Base-by-base conservation (phyloP, 1,284 basidiomycete species). In the Termitomyces sp. region DNA sequence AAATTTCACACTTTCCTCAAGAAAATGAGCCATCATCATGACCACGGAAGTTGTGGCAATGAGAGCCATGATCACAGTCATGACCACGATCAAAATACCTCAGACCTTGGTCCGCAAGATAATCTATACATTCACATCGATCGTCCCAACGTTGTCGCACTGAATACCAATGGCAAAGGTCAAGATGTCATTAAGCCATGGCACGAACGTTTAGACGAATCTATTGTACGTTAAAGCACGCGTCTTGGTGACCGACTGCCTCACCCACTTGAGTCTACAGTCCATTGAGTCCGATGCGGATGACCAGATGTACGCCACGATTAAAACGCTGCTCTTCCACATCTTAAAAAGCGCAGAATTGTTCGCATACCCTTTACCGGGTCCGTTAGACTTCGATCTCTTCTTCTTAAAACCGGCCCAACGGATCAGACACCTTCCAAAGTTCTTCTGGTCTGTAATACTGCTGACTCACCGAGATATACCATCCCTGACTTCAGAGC, bases 201-300 rank as follows among this genome's bases (percentile, higher is more conserved):
- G 89, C 71, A 90, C 60, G 68, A 83, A 58, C 78, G 89, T 37
- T 62, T 75, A 49, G 78, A 83, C 50, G 87, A 90, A 66, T 67
- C 69, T 38, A 71, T 76, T 69, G 89, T 89, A 66, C 46, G 60
- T 54, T 44, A 26, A 46, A 26, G 49, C n/a, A 21, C 41, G 42
- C 21, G 13, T 28, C 5, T 30, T 28, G 9, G 35, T 33, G 21
- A 28, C 16, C n/a, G 16, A 14, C 9, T 42, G 18, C 28, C 50
- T 56, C 42, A 40, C 8, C 46, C 50, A 39, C 48, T 10, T 42
- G 46, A 47, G 24, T 45, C 45, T 49, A 19, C 30, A 92, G 89
- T 88, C 72, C 58, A 59, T 92, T 38, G 84, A 89, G 65, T 91
- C 89, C 11, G 90, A 92, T 59, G 85, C 84, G 34, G 89, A 92